These are phyloP conservation scores for Sporisorium exsertum DNA, from an alignment of 1,284 basidiomycete species.

Conservation along the genomic window DNA sequence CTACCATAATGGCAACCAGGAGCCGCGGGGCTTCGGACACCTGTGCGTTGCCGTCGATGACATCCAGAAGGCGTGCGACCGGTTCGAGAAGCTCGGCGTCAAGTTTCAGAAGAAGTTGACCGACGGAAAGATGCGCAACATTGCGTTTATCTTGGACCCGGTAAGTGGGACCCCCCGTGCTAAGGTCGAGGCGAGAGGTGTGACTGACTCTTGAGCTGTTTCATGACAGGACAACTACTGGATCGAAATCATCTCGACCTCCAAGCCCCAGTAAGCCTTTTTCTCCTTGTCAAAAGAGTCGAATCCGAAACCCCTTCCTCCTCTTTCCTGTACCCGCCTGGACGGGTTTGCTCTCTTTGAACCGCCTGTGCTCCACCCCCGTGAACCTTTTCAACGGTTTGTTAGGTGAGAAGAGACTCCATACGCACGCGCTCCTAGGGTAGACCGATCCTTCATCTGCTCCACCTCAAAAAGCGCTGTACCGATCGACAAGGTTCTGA, in stretches of 20 bases:
- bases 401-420: neutral
- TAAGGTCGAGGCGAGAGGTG: neutral
- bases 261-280: conserved; percentile 47
- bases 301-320: neutral
- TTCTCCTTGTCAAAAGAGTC: no score
- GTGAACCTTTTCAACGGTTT: neutral
- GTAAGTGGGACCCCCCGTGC: no score
- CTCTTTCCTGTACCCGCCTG: no score
- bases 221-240: conserved; percentile 70
- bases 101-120: conserved; percentile 87
- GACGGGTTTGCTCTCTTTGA: neutral
- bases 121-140: conserved; percentile 84
- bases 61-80: conserved; percentile 83
- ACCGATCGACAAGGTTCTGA: neutral
- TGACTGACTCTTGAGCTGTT: conserved; percentile 15
- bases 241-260: conserved; percentile 71
- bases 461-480: neutral
- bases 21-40: conserved; percentile 69
- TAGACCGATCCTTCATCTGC: neutral
- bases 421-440: neutral
- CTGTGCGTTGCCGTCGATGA: conserved; percentile 87
- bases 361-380: neutral
- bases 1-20: conserved; percentile 67
- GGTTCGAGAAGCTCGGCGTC: conserved; percentile 85
- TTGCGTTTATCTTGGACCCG: conserved; percentile 90